Evolutionary conservation across 805 yeast species (phyloP), one percentile per base, ranked within the genome.

Genomic region (Metschnikowia anglica): DNA sequence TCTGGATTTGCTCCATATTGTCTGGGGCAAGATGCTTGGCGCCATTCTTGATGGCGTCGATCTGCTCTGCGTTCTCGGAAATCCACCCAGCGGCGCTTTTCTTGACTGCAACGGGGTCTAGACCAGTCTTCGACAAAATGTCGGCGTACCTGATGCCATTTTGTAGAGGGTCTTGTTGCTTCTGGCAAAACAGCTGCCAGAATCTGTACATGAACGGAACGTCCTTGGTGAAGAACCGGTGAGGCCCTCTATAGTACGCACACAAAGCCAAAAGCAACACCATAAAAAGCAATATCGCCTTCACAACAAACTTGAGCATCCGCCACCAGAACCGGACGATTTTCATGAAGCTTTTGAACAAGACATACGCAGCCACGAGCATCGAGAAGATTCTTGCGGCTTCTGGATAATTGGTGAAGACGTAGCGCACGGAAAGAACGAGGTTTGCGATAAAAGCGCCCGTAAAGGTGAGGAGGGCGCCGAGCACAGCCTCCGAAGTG

Each of bases 261-360:
- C 40, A 39, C 18, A 38, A 19, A 3, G 33, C 32, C 24, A 34
- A 13, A 11, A 33, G 11, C 5, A 37, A 20, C n/a, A 39, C 21
- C 15, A 32, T 16, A 16, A 37, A 28, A 16, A 44, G 19, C 2
- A 49, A 8, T 4, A 26, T 33, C 13, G 39, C 44, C 34, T 48
- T 48, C 17, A 37, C 18, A 13, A 31, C 28, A 11, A 47, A 46
- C 25, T 29, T 30, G 20, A 43, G 23, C 29, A 48, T 21, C 10
- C 41, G 29, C 41, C 49, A 43, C 54, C 54, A 50, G 19, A 48
- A 29, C 32, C 37, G 23, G 20, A 50, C 4, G 28, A 50, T 41
- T 23, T 52, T 16, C 24, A 33, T 38, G 34, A 40, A 30, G 32
- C 43, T 17, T 13, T 34, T 34, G 38, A 47, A 48, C 18, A 34